Evolutionary conservation across 2,329 filamentous ascomycete genomes (phyloP).

Genomic region (Fulvia fulva): DNA sequence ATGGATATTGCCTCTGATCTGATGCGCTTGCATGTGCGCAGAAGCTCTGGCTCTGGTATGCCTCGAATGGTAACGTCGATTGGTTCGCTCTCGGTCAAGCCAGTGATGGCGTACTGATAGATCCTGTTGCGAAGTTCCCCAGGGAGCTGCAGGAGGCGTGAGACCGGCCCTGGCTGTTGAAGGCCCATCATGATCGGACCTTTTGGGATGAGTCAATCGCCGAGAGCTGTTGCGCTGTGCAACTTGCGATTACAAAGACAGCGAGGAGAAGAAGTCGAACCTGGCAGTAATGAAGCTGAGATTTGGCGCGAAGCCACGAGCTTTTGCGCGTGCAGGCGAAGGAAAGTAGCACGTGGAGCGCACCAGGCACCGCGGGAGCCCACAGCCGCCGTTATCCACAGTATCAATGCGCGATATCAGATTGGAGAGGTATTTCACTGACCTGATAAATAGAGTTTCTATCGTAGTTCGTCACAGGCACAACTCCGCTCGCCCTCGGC

Average conservation of each 20-base stretch:
- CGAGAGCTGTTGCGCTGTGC: no score
- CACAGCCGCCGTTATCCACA: no score
- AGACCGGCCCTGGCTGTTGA: not conserved
- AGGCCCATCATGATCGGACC: not conserved
- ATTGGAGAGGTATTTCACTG: no score
- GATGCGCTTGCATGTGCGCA: slow-evolving; percentile 3
- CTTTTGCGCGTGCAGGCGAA: no score
- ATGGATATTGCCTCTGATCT: not conserved
- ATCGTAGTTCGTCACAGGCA: no score
- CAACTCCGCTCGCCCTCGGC: no score
- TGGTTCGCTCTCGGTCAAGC: not conserved
- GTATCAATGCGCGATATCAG: no score
- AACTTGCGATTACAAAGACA: not conserved
- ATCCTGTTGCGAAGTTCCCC: slow-evolving; percentile 16
- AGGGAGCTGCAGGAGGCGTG: slow-evolving; percentile 5
- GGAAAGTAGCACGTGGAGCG: no score
- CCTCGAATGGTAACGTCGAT: not conserved
- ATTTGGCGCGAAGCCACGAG: not conserved
- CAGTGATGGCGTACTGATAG: slow-evolving; percentile 7
- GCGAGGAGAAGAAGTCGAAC: not conserved
- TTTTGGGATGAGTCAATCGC: not conserved
- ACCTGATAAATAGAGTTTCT: no score
- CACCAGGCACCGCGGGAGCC: no score
- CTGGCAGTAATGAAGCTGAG: not conserved
- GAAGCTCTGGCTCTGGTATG: not conserved